These are phyloP conservation scores for Panicum virgatum DNA, from an alignment of 202 grass and related monocot species.

Conservation along the genomic window DNA sequence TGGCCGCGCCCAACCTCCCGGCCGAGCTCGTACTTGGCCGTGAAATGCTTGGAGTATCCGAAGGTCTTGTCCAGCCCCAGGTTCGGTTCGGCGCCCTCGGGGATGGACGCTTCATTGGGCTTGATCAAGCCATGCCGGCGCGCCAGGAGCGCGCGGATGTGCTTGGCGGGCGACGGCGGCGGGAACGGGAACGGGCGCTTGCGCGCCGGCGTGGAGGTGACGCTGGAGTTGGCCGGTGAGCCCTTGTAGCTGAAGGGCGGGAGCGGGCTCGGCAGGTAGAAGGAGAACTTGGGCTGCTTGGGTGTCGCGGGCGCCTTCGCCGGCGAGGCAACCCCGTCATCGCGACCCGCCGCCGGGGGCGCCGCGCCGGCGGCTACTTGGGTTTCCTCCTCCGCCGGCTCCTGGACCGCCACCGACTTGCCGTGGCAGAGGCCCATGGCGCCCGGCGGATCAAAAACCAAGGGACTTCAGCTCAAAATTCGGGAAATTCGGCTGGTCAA, in stretches of 20 bases:
- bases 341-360: background rate
- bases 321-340: slow-evolving; percentile 23
- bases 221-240: slow-evolving; percentile 90
- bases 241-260: slow-evolving; percentile 75
- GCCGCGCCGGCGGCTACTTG: slow-evolving; percentile 21
- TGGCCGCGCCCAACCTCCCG: slow-evolving; percentile 79
- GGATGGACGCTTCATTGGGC: slow-evolving; percentile 76
- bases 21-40: slow-evolving; percentile 78
- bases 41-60: slow-evolving; percentile 76
- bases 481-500: background rate
- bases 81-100: slow-evolving; percentile 62
- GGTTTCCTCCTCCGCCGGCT: slow-evolving; percentile 39
- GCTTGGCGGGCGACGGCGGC: slow-evolving; percentile 81
- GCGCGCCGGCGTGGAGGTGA: slow-evolving; percentile 72
- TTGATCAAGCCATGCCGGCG: slow-evolving; percentile 81
- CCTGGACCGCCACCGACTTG: slow-evolving; percentile 50
- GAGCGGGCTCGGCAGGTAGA: slow-evolving; percentile 93
- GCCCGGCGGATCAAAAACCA: slow-evolving; percentile 38
- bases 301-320: slow-evolving; percentile 48
- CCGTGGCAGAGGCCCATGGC: slow-evolving; percentile 92
- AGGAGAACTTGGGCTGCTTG: slow-evolving; percentile 82
- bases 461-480: slow-evolving; percentile 14
- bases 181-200: slow-evolving; percentile 85
- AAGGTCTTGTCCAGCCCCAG: slow-evolving; percentile 78
- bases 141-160: slow-evolving; percentile 81